Evolutionary conservation across 2,329 filamentous ascomycete species (phyloP).

Genomic region (Fusarium sarcochroum): DNA sequence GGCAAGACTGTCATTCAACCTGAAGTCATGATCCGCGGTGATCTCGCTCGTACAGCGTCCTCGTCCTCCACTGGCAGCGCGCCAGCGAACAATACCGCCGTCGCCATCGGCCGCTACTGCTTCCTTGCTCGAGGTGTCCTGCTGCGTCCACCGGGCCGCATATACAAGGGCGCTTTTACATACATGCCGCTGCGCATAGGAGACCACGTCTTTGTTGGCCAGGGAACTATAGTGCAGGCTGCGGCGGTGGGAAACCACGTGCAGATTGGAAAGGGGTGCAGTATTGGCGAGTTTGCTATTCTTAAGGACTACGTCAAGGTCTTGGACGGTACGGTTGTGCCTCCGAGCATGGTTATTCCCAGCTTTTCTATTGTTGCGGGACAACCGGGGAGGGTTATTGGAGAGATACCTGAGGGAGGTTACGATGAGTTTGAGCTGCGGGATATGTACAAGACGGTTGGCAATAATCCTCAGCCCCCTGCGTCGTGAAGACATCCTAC

Average conservation of each 20-base stretch:
- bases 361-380: constrained; percentile 94
- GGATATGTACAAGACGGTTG: constrained; percentile 74
- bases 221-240: constrained; percentile 82
- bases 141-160: constrained; percentile 84
- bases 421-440: constrained; percentile 75
- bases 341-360: constrained; percentile 90
- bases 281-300: constrained; percentile 88
- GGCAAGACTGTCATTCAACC: constrained; percentile 97
- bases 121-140: constrained; percentile 85
- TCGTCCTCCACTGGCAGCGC: constrained; percentile 58
- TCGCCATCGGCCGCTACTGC: constrained; percentile 92
- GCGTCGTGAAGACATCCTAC: constrained; percentile 40
- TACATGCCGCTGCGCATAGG: constrained; percentile 94
- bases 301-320: constrained; percentile 95
- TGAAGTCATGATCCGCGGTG: constrained; percentile 93
- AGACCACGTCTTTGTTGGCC: constrained; percentile 93
- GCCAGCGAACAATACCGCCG: constrained; percentile 73
- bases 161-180: constrained; percentile 83
- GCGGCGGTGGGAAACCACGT: constrained; percentile 89
- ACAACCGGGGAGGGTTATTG: constrained; percentile 82
- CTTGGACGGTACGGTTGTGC: constrained; percentile 85
- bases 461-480: constrained; percentile 65
- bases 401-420: constrained; percentile 82
- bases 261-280: constrained; percentile 82
- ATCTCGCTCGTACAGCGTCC: constrained; percentile 76